phyloP scores from a whole-genome alignment of 1,284 basidiomycete genomes.

The Fomes fomentarius region DNA sequence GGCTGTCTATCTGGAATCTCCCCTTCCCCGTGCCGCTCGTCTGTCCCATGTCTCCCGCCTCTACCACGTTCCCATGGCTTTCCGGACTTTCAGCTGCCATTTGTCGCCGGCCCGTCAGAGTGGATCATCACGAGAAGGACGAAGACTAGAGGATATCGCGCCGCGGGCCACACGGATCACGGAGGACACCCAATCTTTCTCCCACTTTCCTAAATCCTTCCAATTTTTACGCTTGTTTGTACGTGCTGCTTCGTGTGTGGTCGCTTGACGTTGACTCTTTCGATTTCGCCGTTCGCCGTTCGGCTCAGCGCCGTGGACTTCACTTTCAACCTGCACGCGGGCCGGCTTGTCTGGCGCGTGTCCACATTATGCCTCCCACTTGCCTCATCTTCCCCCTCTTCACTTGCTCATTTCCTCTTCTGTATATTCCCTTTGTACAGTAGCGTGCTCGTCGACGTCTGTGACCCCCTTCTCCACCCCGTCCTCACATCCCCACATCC shows the following conservation, averaged over 20 bases:
- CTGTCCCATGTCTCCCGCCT: background rate
- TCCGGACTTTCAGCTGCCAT: background rate
- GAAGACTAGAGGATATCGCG: background rate
- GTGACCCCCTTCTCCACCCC: background rate
- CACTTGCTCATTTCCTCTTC: background rate
- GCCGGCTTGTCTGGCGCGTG: background rate
- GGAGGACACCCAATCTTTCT: background rate
- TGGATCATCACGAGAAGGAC: background rate
- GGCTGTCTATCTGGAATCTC: no score
- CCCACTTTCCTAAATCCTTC: no score
- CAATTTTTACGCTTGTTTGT: background rate
- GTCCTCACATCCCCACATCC: background rate
- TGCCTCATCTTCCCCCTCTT: background rate
- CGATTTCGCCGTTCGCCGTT: background rate
- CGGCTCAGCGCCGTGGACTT: no score
- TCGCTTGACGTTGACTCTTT: background rate
- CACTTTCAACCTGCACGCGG: no score
- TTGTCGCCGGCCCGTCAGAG: background rate
- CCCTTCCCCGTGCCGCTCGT: background rate
- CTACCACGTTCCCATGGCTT: no score
- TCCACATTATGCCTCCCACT: conserved; percentile 2
- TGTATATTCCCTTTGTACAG: conserved; percentile 4
- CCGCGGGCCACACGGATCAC: background rate
- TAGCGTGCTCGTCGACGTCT: background rate
- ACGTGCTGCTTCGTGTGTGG: background rate